Evolutionary conservation across 78 protist species (phyloP), one percentile per base, ranked within the genome.

Genomic region (Creolimax fragrantissima): DNA sequence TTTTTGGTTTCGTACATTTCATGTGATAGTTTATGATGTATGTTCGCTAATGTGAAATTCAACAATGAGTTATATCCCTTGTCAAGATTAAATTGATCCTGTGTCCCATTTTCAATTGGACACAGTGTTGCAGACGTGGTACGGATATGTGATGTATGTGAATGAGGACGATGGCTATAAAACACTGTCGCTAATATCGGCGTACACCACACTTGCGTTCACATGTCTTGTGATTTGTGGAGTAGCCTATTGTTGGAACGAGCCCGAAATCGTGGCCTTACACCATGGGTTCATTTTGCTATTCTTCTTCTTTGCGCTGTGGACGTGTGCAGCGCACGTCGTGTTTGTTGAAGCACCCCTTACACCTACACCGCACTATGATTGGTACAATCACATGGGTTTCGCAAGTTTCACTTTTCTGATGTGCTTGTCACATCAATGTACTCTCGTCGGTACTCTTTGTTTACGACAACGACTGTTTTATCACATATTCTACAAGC

Each of bases 391-490:
- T 11, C 44, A 88, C 36, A 6, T 88, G 6, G 86, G 90, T 11
- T 88, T 7, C 4, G 35, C 86, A 43, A 43, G 11, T 11, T 88
- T 39, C 67, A n/a, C 42, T 7, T 35, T 88, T 5, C 90, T 35
- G n/a, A 7, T 45, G 47, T 88, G 90, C 67, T 88, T 88, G 5
- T 7, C 90, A 7, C 37, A 37, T n/a, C 90, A 88, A 6, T 88
- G 90, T 88, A 35, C 90, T 7, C 90, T 88, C 47, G 42, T 88
- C 42, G 90, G 90, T 35, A 45, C 81, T 37, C 42, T 88, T 5
- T 44, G 44, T 1, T 35, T 88, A 32, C 44, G 90, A n/a, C 74
- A 88, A 37, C 11, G 90, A 6, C 86, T 88, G 11, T 88, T 88
- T 37, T 88, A 88, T 6, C 37, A 88, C n/a, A 88, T 88, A 43